These are phyloP conservation scores for Colletotrichum sp. DNA, from an alignment of 2,329 filamentous ascomycete species.

Conservation along the genomic window DNA sequence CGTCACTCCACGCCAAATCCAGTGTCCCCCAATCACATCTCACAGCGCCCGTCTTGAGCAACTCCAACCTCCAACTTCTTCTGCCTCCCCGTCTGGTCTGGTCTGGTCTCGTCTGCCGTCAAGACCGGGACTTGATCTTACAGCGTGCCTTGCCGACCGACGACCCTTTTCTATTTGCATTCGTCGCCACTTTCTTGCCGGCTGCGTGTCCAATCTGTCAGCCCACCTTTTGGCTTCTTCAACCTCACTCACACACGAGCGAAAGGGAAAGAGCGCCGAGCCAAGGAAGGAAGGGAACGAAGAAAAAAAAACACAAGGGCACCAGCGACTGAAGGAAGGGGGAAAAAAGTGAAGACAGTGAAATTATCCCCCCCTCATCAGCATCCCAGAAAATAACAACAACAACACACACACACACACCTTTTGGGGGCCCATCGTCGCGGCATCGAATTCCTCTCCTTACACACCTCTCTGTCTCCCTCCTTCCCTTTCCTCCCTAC, in stretches of 20 bases:
- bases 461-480: background rate
- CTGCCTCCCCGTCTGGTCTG: background rate
- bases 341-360: background rate
- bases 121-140: background rate
- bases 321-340: background rate
- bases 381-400: background rate
- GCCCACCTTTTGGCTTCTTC: background rate
- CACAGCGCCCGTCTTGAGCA: slow-evolving; percentile 7
- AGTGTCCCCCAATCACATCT: slow-evolving; percentile 20
- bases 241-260: background rate
- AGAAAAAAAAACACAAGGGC: background rate
- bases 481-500: background rate
- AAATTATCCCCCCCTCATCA: background rate
- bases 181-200: background rate
- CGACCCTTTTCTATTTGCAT: background rate
- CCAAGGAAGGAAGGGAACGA: background rate
- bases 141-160: background rate
- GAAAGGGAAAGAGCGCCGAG: background rate
- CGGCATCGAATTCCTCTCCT: background rate
- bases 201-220: background rate
- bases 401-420: background rate
- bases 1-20: slow-evolving; percentile 33
- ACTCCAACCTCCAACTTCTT: slow-evolving; percentile 17
- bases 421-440: background rate
- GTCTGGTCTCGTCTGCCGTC: background rate